Base-by-base conservation (phyloP, 2,329 filamentous ascomycete genomes). In the Fusarium nanum region DNA sequence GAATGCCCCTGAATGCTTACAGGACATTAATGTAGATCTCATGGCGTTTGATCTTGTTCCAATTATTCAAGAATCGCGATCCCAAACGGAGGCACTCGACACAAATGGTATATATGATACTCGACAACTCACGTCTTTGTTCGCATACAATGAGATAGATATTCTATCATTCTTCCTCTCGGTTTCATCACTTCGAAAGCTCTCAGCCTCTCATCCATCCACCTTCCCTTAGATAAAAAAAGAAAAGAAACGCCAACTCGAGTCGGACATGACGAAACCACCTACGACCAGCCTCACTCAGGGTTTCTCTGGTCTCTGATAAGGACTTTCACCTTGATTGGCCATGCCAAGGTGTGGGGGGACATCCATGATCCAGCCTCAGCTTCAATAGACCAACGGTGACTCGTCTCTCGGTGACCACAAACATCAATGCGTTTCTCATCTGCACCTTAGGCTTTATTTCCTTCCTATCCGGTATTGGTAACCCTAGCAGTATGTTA, bases 251-350 rank as follows among this genome's bases (percentile, higher is more conserved):
- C 16, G 44, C 20, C 56, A 54, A 14, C 25, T 44, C 40, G 30
- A 44, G 46, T 53, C 56, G 63, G 59, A 60, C 49, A 55, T 70
- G 61, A 67, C 61, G 63, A 67, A 62, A 56, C 56, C 37, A 60
- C 28, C 20, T 60, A 23, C 30, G 22, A 20, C 46, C 57, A 63
- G 52, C 52, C 57, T 56, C 37, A 44, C 28, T 16, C 60, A 45
- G 41, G 30, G 57, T 40, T 23, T 41, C 18, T 52, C 32, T 52
- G 32, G 45, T 30, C 48, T 60, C 41, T 76, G 75, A 77, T 77
- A 77, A 77, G 75, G 32, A 45, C 63, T 65, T 63, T 57, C 57
- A 54, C 61, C 45, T 56, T 64, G 53, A 76, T 76, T 77, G 75
- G 75, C 47, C 58, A 37, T 47, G 56, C 25, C 53, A 56, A 50